Evolutionary conservation across 257 asterid species (phyloP).

Genomic region (Scutellaria galericulata): DNA sequence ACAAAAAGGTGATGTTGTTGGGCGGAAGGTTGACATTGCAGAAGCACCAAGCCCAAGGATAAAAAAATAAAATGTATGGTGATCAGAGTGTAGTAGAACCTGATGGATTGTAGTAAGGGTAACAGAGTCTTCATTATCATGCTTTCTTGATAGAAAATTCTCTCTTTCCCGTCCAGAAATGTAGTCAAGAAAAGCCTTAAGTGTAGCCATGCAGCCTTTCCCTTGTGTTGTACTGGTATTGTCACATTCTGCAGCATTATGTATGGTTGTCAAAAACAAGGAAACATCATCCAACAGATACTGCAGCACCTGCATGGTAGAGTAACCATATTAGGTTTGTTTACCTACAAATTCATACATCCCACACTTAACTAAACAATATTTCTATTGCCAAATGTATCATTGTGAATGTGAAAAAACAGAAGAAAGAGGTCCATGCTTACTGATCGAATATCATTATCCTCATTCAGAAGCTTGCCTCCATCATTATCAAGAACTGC

Average conservation of each 20-base stretch:
- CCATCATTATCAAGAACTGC: constrained; percentile 91
- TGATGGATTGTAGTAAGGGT: constrained; percentile 98
- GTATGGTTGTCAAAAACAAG: constrained; percentile 64
- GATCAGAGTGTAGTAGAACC: constrained; percentile 53
- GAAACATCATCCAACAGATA: constrained; percentile 90
- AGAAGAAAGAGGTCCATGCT: constrained; percentile 44
- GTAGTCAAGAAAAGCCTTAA: constrained; percentile 80
- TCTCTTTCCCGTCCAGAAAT: constrained; percentile 83
- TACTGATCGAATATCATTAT: constrained; percentile 91
- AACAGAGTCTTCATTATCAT: constrained; percentile 81
- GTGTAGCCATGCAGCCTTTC: constrained; percentile 62
- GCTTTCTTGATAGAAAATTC: constrained; percentile 80
- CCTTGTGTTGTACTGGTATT: constrained; percentile 43
- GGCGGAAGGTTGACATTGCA: constrained; percentile 25
- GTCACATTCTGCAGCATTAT: constrained; percentile 47
- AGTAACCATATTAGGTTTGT: constrained; percentile 32
- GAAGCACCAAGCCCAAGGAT: constrained; percentile 27
- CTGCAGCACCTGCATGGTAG: constrained; percentile 77
- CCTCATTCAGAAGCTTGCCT: constrained; percentile 93
- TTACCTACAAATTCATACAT: constrained; percentile 23
- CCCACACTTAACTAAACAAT: constrained; percentile 8
- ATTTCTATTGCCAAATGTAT: constrained; percentile 11
- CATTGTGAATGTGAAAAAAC: constrained; percentile 21
- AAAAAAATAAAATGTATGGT: constrained; percentile 5
- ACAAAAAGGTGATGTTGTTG: constrained; percentile 14